Percentiles rank a stretch among this genome's conserved stretches.
Conservation (phyloP, 169 alveolate species). For the Eimeria sp. region DNA sequence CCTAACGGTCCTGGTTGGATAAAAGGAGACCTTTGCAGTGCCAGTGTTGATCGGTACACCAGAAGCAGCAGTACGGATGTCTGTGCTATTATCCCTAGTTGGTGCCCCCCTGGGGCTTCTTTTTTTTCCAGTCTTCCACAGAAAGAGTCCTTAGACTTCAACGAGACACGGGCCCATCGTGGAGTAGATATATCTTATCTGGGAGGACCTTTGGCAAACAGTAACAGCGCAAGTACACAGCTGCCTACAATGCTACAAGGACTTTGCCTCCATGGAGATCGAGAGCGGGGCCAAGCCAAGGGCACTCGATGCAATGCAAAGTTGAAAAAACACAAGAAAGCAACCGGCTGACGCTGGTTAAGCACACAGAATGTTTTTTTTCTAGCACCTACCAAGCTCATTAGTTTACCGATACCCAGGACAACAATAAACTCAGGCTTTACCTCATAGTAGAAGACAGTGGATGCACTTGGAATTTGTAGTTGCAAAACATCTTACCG, state of each 20-base stretch:
- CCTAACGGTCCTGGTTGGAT: not conserved
- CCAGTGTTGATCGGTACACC: conserved; percentile 5
- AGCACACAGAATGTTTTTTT: not conserved
- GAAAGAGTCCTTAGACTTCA: conserved; percentile 2
- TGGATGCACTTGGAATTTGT: not conserved
- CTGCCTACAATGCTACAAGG: conserved; percentile 41
- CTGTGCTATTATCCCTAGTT: not conserved
- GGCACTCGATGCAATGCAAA: not conserved
- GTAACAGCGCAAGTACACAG: not conserved
- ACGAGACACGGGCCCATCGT: not conserved
- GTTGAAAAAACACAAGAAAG: not conserved
- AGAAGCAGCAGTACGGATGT: conserved; percentile 60
- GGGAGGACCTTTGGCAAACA: not conserved
- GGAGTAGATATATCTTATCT: not conserved
- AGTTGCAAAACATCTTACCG: not conserved
- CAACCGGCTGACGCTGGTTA: not conserved
- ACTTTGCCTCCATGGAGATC: conserved; percentile 49
- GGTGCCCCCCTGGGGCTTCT: conserved; percentile 31
- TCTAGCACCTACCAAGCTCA: not conserved
- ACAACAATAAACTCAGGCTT: not conserved
- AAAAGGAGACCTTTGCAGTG: conserved; percentile 11
- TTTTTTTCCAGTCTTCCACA: not conserved
- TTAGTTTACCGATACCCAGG: not conserved
- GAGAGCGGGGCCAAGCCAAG: conserved; percentile 38
- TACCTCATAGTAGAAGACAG: not conserved